Base-by-base conservation (phyloP, 2,329 filamentous ascomycete genomes). In the Apiospora sp. region DNA sequence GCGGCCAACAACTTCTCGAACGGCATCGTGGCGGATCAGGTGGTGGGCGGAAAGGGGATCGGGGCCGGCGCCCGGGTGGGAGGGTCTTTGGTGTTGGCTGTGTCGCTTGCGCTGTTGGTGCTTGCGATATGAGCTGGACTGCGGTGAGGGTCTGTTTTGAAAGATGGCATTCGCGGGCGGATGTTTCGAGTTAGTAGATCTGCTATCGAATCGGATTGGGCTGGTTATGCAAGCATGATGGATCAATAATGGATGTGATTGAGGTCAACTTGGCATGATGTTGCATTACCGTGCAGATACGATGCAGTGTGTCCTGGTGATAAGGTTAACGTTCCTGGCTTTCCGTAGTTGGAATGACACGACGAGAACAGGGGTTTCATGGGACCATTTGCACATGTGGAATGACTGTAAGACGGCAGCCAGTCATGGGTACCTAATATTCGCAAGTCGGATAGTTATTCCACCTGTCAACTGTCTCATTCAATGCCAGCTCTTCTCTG, bases 1-100 rank as follows among this genome's bases (percentile, higher is more conserved):
- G 68, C 68, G 7, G 68, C 68, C 19, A 13, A 8, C 27, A 70
- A 70, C 68, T 70, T 58, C 68, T 58, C 68, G 1, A 49, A 27
- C 4, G 68, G 68, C 48, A 54, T 70, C 68, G 68, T 70, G 19
- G 68, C 68, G 34, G 68, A 43, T 12, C 68, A 51, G 27, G 27
- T 58, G 27, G 68, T 54, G 27, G 67, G n/a, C 7, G 67, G 67
- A 4, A 10, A 22, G 27, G 67, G 67, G 4, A 43, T 64, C 19
- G 58, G 58, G 34, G 19, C 58, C 34, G 58, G 58, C 8, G 58
- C 58, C 4, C 58, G 30, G 3, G 22, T 8, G 34, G 8, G 34
- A 1, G 10, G 8, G 19, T 64, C 58, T 12, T 41, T 64, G 58
- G 30, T n/a, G 34, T 41, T 64, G 19, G 30, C n/a, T 8, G n/a